Conservation (phyloP, 805 yeast genomes). For the Saccharomycopsis fibuligera region DNA sequence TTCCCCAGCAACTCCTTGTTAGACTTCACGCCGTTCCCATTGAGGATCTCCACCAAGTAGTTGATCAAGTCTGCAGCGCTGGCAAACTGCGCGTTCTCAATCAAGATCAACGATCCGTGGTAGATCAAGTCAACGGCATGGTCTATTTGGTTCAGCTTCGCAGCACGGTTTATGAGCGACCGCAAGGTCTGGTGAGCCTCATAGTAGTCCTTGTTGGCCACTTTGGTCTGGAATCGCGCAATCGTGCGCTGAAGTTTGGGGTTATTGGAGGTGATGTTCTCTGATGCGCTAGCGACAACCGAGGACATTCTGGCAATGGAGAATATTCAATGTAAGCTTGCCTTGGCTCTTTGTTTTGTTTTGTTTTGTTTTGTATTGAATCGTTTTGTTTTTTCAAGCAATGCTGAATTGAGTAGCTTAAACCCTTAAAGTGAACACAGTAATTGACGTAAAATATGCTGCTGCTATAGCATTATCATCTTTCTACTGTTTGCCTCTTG, state of each 20-base stretch:
- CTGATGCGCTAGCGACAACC: too few species aligned
- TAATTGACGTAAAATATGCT: too few species aligned
- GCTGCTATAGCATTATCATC: too few species aligned
- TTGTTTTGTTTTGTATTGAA: too few species aligned
- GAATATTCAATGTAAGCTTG: too few species aligned
- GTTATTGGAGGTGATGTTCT: slow-evolving; percentile 20
- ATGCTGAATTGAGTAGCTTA: too few species aligned
- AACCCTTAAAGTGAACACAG: too few species aligned
- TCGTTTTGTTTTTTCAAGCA: too few species aligned
- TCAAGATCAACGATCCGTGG: slow-evolving; percentile 62
- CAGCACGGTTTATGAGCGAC: slow-evolving; percentile 82
- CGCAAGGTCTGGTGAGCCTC: slow-evolving; percentile 95
- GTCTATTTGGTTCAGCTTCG: slow-evolving; percentile 55
- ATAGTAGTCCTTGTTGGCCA: slow-evolving; percentile 70
- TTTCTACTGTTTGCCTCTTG: too few species aligned
- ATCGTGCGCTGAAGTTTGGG: slow-evolving; percentile 51
- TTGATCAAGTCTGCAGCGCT: slow-evolving; percentile 72
- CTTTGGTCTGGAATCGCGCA: slow-evolving; percentile 59
- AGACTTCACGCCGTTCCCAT: slow-evolving; percentile 36
- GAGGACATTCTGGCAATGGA: too few species aligned
- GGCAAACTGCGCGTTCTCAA: slow-evolving; percentile 67
- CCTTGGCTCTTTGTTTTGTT: too few species aligned
- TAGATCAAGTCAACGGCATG: slow-evolving; percentile 71
- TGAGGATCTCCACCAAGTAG: slow-evolving; percentile 68
- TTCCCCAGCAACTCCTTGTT: slow-evolving; percentile 27